Percentiles rank a stretch among this genome's conserved stretches.
Evolutionary conservation across 345 rosid species (phyloP).

Genomic region (Linum tenue): DNA sequence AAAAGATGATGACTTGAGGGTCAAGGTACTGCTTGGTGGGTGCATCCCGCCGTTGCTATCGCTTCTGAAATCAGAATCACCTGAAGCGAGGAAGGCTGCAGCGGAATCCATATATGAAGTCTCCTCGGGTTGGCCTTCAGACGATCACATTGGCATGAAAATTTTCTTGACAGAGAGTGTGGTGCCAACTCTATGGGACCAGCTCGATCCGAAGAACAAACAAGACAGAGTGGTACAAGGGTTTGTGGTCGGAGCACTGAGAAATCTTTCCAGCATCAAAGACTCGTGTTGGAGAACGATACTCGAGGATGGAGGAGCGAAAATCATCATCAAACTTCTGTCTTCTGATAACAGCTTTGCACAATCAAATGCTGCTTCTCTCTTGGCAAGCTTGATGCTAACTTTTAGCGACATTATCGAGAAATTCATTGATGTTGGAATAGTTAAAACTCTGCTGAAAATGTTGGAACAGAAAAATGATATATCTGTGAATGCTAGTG

Average conservation of each 20-base stretch:
- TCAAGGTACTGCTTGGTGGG: slow-evolving; percentile 81
- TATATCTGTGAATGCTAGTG: slow-evolving; percentile 57
- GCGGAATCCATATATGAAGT: slow-evolving; percentile 80
- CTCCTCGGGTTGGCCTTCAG: slow-evolving; percentile 68
- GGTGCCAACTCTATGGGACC: slow-evolving; percentile 73
- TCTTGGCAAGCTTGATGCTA: slow-evolving; percentile 66
- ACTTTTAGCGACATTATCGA: slow-evolving; percentile 53
- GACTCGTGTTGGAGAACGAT: slow-evolving; percentile 65
- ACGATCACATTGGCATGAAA: slow-evolving; percentile 72
- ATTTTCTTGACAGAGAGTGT: slow-evolving; percentile 86
- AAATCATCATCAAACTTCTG: slow-evolving; percentile 59
- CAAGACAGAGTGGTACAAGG: slow-evolving; percentile 78
- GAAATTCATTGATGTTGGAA: slow-evolving; percentile 64
- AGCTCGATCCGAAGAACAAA: slow-evolving; percentile 44
- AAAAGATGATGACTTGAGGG: slow-evolving; percentile 66
- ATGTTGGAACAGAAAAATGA: slow-evolving; percentile 49
- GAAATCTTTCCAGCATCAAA: slow-evolving; percentile 75
- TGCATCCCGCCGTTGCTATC: slow-evolving; percentile 81
- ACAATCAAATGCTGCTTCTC: slow-evolving; percentile 84
- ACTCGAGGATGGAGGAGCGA: slow-evolving; percentile 64
- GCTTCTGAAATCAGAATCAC: slow-evolving; percentile 60
- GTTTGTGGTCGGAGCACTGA: slow-evolving; percentile 70
- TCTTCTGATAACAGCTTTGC: slow-evolving; percentile 66
- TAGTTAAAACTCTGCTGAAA: slow-evolving; percentile 53
- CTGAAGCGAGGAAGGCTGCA: slow-evolving; percentile 67